These are phyloP conservation scores for Cladosporium sp. DNA, from an alignment of 2,329 filamentous ascomycete species.

Conservation along the genomic window DNA sequence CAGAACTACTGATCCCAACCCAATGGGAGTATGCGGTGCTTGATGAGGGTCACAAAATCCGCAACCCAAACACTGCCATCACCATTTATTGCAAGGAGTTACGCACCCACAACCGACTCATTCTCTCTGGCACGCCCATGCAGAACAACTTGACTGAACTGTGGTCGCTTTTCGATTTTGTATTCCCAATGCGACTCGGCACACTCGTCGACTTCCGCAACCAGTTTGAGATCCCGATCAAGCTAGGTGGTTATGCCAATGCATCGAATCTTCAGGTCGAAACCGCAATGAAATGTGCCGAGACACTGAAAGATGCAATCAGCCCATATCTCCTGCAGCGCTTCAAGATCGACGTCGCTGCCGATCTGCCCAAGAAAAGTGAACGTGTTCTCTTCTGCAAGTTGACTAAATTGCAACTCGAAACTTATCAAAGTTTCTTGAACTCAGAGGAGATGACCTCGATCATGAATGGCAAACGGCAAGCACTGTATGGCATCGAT, in stretches of 20 bases:
- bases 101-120: slow-evolving; percentile 82
- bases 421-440: slow-evolving; percentile 77
- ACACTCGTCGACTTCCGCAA: slow-evolving; percentile 86
- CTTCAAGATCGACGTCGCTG: slow-evolving; percentile 88
- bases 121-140: slow-evolving; percentile 93
- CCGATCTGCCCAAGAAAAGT: slow-evolving; percentile 90
- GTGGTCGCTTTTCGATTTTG: slow-evolving; percentile 97
- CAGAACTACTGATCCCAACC: slow-evolving; percentile 72
- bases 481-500: slow-evolving; percentile 86
- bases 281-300: slow-evolving; percentile 89
- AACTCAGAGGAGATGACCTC: slow-evolving; percentile 79
- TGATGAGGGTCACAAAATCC: slow-evolving; percentile 96
- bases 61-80: slow-evolving; percentile 91
- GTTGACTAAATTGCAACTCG: slow-evolving; percentile 72
- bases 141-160: slow-evolving; percentile 94
- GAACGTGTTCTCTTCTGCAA: slow-evolving; percentile 97
- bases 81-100: slow-evolving; percentile 95
- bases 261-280: slow-evolving; percentile 91
- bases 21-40: slow-evolving; percentile 93
- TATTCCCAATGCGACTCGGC: slow-evolving; percentile 92
- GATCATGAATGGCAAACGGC: slow-evolving; percentile 69
- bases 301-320: slow-evolving; percentile 89
- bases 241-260: slow-evolving; percentile 88
- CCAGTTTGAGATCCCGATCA: slow-evolving; percentile 92
- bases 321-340: slow-evolving; percentile 89